Evolutionary conservation across 1,139 yeast genomes (phyloP), one percentile per base, ranked within the genome.

Genomic region (Saccharomyces hybrid): DNA sequence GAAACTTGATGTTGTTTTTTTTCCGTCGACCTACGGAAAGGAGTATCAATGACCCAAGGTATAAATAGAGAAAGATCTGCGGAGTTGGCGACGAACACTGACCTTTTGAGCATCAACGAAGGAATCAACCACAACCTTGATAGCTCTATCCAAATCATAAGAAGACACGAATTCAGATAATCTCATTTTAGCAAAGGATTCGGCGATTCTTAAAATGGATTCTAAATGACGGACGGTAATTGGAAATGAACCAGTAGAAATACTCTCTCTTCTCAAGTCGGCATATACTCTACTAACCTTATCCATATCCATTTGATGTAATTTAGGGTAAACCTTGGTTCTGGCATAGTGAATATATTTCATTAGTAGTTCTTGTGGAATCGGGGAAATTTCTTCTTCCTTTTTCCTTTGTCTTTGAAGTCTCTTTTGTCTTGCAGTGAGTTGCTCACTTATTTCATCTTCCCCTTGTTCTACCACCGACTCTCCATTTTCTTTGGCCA

Each of bases 201-300:
- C 99, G 0, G 97, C 86, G 56, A 90, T 82, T 75, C 99, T 85
- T 58, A 93, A 78, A 58, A 93, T 91, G 66, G 96, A 86, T 74
- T 93, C 99, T 71, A 93, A 81, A 71, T 93, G 99, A 78, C 99
- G 93, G 50, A 93, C 97, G 0, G 99, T 93, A 64, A 93, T 91
- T 2, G 99, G 99, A 78, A 91, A 90, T 0, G 97, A 89, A 0
- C 97, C 98, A 0, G 98, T 93, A 2, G 88, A 82, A 52, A 88
- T 81, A 48, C 96, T 86, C 70, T 93, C 98, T 59, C 88, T 80
- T 75, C 99, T 83, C 67, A 93, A 79, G 68, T 93, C 98, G 1
- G 96, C 95, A 73, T 93, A 93, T 1, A 95, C 95, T 60, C 84
- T 78, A 5, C 97, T 82, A 46, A 95, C 95, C 70, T 95, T 91